Conservation (phyloP, 2,329 filamentous ascomycete genomes). For the Emergomyces orientalis region DNA sequence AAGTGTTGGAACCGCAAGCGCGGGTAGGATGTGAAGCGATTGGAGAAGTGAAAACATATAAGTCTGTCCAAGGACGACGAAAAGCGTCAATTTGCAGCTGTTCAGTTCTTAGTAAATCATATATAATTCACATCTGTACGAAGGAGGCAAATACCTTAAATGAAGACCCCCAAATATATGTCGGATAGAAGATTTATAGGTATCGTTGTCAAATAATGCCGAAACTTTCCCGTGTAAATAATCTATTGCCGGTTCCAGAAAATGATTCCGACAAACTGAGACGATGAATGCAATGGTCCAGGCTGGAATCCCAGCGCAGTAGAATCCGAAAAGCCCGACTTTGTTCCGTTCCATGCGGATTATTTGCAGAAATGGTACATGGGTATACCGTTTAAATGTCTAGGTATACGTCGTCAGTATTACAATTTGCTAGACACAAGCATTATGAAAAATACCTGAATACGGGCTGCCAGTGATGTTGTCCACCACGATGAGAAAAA, state of each 20-base stretch:
- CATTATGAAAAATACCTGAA: slow-evolving; percentile 27
- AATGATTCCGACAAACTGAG: slow-evolving; percentile 31
- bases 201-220: slow-evolving; percentile 19
- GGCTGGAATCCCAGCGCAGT: slow-evolving; percentile 35
- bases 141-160: slow-evolving; percentile 9
- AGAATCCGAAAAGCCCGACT: slow-evolving; percentile 29
- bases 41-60: slow-evolving; percentile 38
- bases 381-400: slow-evolving; percentile 33
- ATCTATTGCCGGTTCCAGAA: slow-evolving; percentile 28
- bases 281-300: slow-evolving; percentile 31
- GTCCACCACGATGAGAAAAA: slow-evolving; percentile 38
- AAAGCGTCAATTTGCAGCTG: slow-evolving; percentile 29
- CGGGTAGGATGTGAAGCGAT: slow-evolving; percentile 32
- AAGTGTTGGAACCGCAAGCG: slow-evolving; percentile 25
- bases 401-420: slow-evolving; percentile 17
- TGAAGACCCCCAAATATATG: slow-evolving; percentile 19
- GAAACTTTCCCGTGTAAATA: slow-evolving; percentile 23
- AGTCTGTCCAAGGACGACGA: slow-evolving; percentile 32
- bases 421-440: slow-evolving; percentile 10
- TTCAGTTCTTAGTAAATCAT: slow-evolving; percentile 14
- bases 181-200: slow-evolving; percentile 21
- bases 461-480: slow-evolving; percentile 28
- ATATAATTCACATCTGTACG: neutral
- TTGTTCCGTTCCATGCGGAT: slow-evolving; percentile 29
- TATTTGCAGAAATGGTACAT: slow-evolving; percentile 29